Base-by-base conservation (phyloP, 306 rosid species). In the Bauhinia variegata region DNA sequence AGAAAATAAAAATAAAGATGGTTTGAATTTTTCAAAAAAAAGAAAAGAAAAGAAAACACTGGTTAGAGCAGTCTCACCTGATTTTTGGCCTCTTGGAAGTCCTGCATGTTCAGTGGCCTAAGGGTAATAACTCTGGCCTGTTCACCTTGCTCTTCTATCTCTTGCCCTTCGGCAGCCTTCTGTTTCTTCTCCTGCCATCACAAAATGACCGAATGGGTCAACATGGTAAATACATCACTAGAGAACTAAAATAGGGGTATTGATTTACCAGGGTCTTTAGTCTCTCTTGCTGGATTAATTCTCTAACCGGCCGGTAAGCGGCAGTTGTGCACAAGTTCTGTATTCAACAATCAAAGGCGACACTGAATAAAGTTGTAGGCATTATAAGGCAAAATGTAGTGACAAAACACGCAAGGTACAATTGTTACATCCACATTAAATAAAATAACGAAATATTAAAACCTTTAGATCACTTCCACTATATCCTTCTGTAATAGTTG, bases 391-490 rank as follows among this genome's bases (percentile, higher is more conserved):
- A 13, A 42, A 36, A 67, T 47, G 13, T 16, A 68, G 41, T 31
- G 67, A 23, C 28, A 34, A 53, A 44, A 39, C 56, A 75, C 10
- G 66, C 7, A 38, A 5, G 7, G 2, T 17, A 39, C 44, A 6
- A 53, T 28, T 13, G 28, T 6, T 30, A 60, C 11, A 49, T 48
- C 67, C 65, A 46, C 14, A 4, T 34, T 48, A 19, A 53, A 54
- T 32, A 48, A 47, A 23, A 23, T 23, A 23, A 23, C 28, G 28
- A 23, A 23, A 23, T 23, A 23, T 23, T 2, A 23, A 23, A 68
- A 90, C 99, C 99, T 86, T 90, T 1, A 93, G 83, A 83, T 93
- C 99, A 71, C 99, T 93, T 79, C 99, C 99, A 51, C 87, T 85
- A 58, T 80, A 93, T 68, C 97, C 99, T 79, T 90, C 99, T 18